Percentiles rank a stretch among this genome's conserved stretches.
Conservation (phyloP, 129 eudicot genomes). For the Centrapalus pauciflorus region DNA sequence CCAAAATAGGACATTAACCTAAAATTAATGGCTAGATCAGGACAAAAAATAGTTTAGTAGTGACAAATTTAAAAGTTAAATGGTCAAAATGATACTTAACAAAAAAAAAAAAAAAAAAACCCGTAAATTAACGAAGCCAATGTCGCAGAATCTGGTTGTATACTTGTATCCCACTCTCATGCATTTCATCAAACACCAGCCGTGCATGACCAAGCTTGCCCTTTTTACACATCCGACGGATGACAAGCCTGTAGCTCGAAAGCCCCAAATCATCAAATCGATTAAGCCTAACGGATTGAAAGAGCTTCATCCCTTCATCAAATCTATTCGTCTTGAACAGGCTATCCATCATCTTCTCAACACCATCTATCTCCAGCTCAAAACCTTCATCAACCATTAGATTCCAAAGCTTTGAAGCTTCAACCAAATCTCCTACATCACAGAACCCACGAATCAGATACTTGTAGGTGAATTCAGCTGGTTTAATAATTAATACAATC, state of each 20-base stretch:
- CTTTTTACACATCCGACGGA: constrained; percentile 66
- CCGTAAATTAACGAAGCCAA: constrained; percentile 58
- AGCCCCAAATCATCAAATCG: constrained; percentile 46
- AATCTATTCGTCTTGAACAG: constrained; percentile 55
- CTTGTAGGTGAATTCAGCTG: constrained; percentile 59
- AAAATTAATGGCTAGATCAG: too few species aligned
- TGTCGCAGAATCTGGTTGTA: constrained; percentile 39
- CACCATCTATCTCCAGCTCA: constrained; percentile 38
- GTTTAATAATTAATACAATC: constrained; percentile 48
- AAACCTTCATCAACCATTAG: constrained; percentile 71
- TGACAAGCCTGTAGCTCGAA: constrained; percentile 54
- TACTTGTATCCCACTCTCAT: constrained; percentile 53
- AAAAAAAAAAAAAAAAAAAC: too few species aligned
- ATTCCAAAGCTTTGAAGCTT: constrained; percentile 85
- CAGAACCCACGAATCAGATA: constrained; percentile 78
- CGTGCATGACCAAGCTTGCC: constrained; percentile 59
- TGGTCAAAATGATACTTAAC: too few species aligned
- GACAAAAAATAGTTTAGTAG: too few species aligned
- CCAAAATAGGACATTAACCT: too few species aligned
- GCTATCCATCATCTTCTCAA: constrained; percentile 63
- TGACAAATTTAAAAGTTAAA: too few species aligned
- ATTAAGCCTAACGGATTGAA: constrained; percentile 49
- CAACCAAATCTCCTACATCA: constrained; percentile 66
- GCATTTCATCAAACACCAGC: constrained; percentile 60
- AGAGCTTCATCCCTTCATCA: constrained; percentile 63